Evolutionary conservation across 768 basidiomycete species (phyloP).

Genomic region (Podaxis sp.): DNA sequence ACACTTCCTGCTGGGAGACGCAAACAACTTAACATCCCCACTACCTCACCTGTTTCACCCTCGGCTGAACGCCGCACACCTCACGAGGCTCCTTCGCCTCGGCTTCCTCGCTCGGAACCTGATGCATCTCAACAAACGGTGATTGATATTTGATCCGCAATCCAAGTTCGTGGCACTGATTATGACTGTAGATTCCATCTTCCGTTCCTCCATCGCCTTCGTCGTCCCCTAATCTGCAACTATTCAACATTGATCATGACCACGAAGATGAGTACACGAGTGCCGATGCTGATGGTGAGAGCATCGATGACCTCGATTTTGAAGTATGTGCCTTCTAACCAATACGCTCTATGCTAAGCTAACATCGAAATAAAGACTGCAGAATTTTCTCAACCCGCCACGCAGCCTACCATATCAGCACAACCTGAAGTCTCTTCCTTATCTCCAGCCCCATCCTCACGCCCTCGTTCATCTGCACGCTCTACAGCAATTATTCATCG

Average conservation of each 20-base stretch:
- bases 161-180: not conserved
- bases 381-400: not conserved
- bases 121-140: not conserved
- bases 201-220: not conserved
- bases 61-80: not conserved
- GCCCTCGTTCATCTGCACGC: not conserved
- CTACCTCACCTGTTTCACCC: not conserved
- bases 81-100: not conserved
- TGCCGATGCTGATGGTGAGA: slow-evolving; percentile 11
- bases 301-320: not conserved
- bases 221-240: not conserved
- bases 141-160: not conserved
- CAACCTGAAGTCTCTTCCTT: not conserved
- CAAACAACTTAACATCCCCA: not conserved
- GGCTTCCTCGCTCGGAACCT: not conserved
- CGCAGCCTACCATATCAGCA: too few relatives aligned
- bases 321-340: not conserved
- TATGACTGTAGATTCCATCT: not conserved
- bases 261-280: not conserved
- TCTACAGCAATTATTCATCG: not conserved
- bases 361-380: not conserved
- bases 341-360: too few relatives aligned
- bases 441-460: not conserved
- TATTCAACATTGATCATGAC: not conserved
- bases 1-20: not conserved